Evolutionary conservation across 2,329 filamentous ascomycete genomes (phyloP), one percentile per base, ranked within the genome.

Genomic region (Penicillium sp.): DNA sequence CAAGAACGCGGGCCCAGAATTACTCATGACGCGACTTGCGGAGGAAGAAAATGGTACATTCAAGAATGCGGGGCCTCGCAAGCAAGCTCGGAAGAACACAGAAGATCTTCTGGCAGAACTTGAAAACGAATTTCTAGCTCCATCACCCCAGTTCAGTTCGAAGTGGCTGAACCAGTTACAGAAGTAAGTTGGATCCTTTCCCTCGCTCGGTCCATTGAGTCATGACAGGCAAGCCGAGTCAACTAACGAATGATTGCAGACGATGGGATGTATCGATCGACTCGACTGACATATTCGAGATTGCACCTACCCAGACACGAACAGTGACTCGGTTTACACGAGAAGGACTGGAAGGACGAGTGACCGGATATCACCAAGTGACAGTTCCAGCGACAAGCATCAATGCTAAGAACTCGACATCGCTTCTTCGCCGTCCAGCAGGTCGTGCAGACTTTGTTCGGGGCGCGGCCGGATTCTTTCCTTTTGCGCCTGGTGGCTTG

Each of bases 331-430:
- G 93, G 27, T 98, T 98, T 69, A 87, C 84, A 39, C 81, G 93
- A 47, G 89, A 95, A 71, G 93, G 93, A 5, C 79, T 97, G 12
- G 90, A 97, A 71, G 93, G 93, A 20, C 82, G 87, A 45, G 92
- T 98, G 23, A 95, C 89, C 7, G 91, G 91, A 44, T 97, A 98
- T 71, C 87, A 86, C 65, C 93, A 96, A 68, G 88, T 97, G 44
- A 96, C 93, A 1, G 84, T 97, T 7, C 89, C 92, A 4, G 89
- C 89, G 29, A 88, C 84, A 62, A 95, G 87, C 62, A 89, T 88
- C 13, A 96, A 88, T 13, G 92, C 90, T 42, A 98, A 96, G 73
- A 95, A 95, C 65, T 96, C 90, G 2, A 97, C 91, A 0, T 95
- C 90, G 4, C 77, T 96, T 35, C 75, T 88, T 13, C 82, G 93